A percentile compares a stretch with the other conserved stretches of the same genome.
Conservation (phyloP, 768 basidiomycete species). For the Tylopilus rubrobrunneus region DNA sequence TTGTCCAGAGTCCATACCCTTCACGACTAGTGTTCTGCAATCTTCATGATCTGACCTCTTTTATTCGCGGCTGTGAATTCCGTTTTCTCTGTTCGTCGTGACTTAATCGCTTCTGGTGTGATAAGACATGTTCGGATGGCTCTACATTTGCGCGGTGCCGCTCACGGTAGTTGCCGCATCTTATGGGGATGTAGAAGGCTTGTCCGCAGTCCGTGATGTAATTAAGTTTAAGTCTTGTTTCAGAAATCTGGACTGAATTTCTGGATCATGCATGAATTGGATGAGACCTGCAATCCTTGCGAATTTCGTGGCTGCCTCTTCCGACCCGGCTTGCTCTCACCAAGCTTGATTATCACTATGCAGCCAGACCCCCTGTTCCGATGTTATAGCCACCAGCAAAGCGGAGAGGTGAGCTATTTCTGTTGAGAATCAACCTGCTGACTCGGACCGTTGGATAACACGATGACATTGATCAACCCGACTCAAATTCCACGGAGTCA, state of each 20-base stretch:
- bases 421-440: neutral
- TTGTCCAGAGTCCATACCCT: slow-evolving; percentile 33
- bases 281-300: too few species aligned
- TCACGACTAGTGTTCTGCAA: slow-evolving; percentile 36
- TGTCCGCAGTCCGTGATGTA: neutral
- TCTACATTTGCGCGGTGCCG: neutral
- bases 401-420: neutral
- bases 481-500: too few species aligned
- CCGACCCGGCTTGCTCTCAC: neutral
- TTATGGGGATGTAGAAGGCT: neutral
- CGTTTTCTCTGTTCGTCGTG: neutral
- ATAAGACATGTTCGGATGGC: neutral
- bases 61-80: slow-evolving; percentile 18
- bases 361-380: neutral
- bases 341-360: neutral
- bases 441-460: too few species aligned
- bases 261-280: too few species aligned
- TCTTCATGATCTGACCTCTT: slow-evolving; percentile 35
- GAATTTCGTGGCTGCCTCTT: too few species aligned
- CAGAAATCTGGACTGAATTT: too few species aligned
- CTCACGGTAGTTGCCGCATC: neutral
- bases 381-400: neutral
- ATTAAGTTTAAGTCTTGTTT: neutral
- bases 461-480: too few species aligned
- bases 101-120: neutral